These are phyloP conservation scores for Arthrobotrys entomopaga DNA, from an alignment of 2,329 filamentous ascomycete genomes.

Conservation along the genomic window DNA sequence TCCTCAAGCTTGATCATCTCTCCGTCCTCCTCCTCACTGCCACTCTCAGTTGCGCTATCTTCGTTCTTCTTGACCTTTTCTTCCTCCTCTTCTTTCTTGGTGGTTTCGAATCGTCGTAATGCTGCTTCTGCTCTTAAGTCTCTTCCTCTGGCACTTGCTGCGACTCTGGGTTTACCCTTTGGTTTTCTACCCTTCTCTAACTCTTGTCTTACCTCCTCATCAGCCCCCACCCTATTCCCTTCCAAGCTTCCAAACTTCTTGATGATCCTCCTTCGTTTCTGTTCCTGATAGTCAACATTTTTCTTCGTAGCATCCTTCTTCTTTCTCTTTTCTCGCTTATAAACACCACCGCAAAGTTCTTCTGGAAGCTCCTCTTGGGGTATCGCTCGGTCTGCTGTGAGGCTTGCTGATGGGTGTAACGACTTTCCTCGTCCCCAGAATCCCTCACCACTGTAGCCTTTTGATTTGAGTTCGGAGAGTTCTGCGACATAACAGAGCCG, in stretches of 20 bases:
- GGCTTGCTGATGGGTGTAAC: conserved; percentile 54
- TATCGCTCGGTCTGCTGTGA: conserved; percentile 60
- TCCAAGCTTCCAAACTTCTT: conserved; percentile 78
- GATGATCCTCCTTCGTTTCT: conserved; percentile 75
- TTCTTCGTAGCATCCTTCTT: conserved; percentile 66
- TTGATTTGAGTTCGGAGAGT: conserved; percentile 76
- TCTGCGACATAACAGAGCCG: conserved; percentile 77
- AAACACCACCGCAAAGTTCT: conserved; percentile 84
- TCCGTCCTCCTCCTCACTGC: conserved; percentile 60
- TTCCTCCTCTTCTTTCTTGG: conserved; percentile 64
- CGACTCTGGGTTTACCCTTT: conserved; percentile 70
- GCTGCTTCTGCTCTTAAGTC: conserved; percentile 81
- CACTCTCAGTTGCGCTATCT: conserved; percentile 63
- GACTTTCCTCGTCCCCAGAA: conserved; percentile 77
- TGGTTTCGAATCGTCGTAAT: conserved; percentile 74
- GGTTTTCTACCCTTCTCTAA: conserved; percentile 72
- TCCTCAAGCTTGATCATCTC: conserved; percentile 71
- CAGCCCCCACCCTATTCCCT: conserved; percentile 75
- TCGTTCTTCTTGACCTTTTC: conserved; percentile 59
- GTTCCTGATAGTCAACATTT: conserved; percentile 74
- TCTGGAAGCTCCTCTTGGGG: conserved; percentile 72
- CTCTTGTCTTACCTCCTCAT: conserved; percentile 72
- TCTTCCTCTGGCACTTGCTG: conserved; percentile 76
- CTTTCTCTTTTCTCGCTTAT: conserved; percentile 69
- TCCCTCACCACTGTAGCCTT: conserved; percentile 80